These are phyloP conservation scores for Potentilla sterilis DNA, from an alignment of 306 rosid species.

Conservation along the genomic window DNA sequence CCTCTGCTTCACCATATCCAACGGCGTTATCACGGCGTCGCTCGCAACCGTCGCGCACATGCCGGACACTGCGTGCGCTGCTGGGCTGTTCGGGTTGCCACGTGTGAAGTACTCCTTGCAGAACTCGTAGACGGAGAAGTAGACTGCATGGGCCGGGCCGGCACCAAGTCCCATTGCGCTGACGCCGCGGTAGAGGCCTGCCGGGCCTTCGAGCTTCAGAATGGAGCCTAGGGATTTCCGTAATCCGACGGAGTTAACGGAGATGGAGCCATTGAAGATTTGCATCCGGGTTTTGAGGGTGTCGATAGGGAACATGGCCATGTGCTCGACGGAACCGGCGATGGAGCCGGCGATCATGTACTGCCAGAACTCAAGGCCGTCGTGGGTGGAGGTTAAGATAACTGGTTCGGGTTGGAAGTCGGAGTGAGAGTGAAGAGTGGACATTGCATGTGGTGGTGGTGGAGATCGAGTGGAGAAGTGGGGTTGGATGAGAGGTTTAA, in stretches of 20 bases:
- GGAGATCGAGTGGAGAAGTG: background rate
- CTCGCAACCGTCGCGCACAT: constrained; percentile 75
- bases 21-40: constrained; percentile 83
- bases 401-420: constrained; percentile 27
- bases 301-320: constrained; percentile 93
- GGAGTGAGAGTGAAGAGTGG: background rate
- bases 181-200: constrained; percentile 74
- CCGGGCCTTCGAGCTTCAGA: constrained; percentile 59
- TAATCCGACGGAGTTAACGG: constrained; percentile 56
- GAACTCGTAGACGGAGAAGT: constrained; percentile 70
- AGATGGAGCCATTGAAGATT: constrained; percentile 53
- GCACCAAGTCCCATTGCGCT: constrained; percentile 93
- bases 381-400: constrained; percentile 38
- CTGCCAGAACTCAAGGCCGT: constrained; percentile 83
- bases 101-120: constrained; percentile 52
- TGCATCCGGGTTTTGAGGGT: constrained; percentile 90
- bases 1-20: constrained; percentile 96
- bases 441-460: too few species aligned
- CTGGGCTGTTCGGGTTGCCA: constrained; percentile 43
- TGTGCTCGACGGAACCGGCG: constrained; percentile 74
- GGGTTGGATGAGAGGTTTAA: background rate
- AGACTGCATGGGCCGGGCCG: constrained; percentile 90
- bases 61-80: constrained; percentile 63
- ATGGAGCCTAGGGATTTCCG: constrained; percentile 66
- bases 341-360: constrained; percentile 82